Evolutionary conservation across 2,329 filamentous ascomycete species (phyloP), one percentile per base, ranked within the genome.

Genomic region (Ceratocystis cubensis): DNA sequence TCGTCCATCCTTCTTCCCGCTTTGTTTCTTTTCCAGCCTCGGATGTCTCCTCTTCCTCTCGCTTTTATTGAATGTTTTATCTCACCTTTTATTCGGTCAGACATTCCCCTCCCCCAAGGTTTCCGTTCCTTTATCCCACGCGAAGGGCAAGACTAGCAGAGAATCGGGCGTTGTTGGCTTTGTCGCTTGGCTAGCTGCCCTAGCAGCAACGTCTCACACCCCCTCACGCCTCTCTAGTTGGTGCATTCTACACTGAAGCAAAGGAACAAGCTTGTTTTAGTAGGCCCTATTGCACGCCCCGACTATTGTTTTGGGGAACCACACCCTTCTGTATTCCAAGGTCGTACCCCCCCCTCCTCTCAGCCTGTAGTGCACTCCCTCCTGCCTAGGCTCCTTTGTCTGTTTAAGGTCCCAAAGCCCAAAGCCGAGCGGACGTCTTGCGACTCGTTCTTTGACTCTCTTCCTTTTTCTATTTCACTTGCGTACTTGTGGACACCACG

Each of bases 1-100:
- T 28, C 28, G 20, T 57, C 15, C 53, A 13, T 33, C 20, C 53
- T 41, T 56, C 41, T 62, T 62, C 22, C 41, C 33, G 59, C n/a
- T 61, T 62, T 62, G 17, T 62, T 62, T 62, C 41, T 41, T 62
- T n/a, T 62, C 30, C 59, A 28, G 50, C 50, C 20, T 56, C 50
- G 50, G 50, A 56, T 56, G 22, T 56, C 50, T 56, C 50, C 50
- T 15, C 50, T 56, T 25, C 50, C 50, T 56, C 20, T 20, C 2
- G 8, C 50, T 15, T 57, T 57, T 41, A 41, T 41, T 41, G 1
- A 41, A 41, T 41, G 10, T 41, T 41, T 41, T 41, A 41, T 41
- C 37, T 41, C 37, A 10, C 10, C 37, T 41, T 41, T 41, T 13
- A 41, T 13, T 41, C 10, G 37, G 37, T 41, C 37, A 41, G 37